Percentiles rank a stretch among this genome's conserved stretches.
Conservation (phyloP, 768 basidiomycete species). For the Tylopilus sp. region DNA sequence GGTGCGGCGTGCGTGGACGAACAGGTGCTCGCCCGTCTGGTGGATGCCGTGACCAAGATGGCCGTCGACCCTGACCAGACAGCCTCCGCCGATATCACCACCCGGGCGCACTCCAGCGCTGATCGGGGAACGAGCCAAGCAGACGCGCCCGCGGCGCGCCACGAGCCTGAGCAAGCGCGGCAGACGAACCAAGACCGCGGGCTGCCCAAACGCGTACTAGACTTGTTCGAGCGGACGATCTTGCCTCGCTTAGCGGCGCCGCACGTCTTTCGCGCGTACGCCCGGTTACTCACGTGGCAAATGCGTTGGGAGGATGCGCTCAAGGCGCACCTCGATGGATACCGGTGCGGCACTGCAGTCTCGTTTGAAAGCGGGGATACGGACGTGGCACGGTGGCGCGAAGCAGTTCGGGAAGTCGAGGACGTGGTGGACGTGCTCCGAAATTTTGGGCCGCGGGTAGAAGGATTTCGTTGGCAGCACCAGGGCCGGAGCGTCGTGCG, state of each 20-base stretch:
- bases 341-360: conserved; percentile 68
- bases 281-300: conserved; percentile 74
- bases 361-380: conserved; percentile 65
- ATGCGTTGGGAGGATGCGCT: conserved; percentile 71
- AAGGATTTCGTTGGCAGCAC: conserved; percentile 69
- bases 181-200: conserved; percentile 70
- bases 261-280: conserved; percentile 81
- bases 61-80: conserved; percentile 33
- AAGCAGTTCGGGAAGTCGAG: conserved; percentile 74
- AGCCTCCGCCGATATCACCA: no score
- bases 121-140: conserved; percentile 15
- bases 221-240: conserved; percentile 74
- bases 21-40: conserved; percentile 86
- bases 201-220: conserved; percentile 60
- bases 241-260: conserved; percentile 78
- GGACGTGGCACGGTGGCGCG: conserved; percentile 65
- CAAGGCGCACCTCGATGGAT: conserved; percentile 81
- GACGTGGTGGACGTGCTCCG: conserved; percentile 80
- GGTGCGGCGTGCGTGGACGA: conserved; percentile 69
- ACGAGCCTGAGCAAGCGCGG: no score
- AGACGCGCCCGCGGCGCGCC: conserved; percentile 8
- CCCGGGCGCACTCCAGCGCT: no score
- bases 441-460: conserved; percentile 75
- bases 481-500: conserved; percentile 85
- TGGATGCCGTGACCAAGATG: conserved; percentile 75